Percentiles rank a stretch among this genome's conserved stretches.
phyloP scores from a whole-genome alignment of 306 rosid species.

The Cicer yamashitae region DNA sequence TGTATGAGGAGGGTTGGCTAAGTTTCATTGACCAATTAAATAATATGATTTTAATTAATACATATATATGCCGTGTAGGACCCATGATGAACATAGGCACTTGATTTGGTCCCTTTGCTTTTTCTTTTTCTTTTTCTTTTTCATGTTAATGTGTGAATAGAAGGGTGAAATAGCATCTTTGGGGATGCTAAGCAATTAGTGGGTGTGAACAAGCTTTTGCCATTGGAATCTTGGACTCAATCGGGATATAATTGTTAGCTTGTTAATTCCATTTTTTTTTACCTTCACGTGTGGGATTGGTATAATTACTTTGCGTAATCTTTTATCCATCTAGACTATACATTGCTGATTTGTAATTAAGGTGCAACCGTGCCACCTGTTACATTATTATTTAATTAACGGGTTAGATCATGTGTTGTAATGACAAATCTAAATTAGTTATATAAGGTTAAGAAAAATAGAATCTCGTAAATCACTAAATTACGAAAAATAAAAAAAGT shows the following conservation, averaged over 20 bases:
- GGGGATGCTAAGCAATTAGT: background rate
- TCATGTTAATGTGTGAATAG: slow-evolving; percentile 47
- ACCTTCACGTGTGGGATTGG: slow-evolving; percentile 41
- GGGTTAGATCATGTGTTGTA: slow-evolving; percentile 9
- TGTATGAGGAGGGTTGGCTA: slow-evolving; percentile 36
- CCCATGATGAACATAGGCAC: slow-evolving; percentile 32
- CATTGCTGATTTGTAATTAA: background rate
- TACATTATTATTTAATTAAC: background rate
- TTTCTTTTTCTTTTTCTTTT: background rate
- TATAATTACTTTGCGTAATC: slow-evolving; percentile 13
- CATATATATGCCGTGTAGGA: slow-evolving; percentile 43
- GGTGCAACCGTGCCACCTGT: slow-evolving; percentile 4
- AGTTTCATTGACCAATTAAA: slow-evolving; percentile 51
- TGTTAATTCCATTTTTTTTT: slow-evolving; percentile 23
- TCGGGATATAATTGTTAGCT: background rate
- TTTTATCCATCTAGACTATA: slow-evolving; percentile 3
- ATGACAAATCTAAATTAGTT: slow-evolving; percentile 1
- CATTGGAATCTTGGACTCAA: slow-evolving; percentile 58
- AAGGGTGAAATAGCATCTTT: slow-evolving; percentile 43
- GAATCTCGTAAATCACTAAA: too few relatives aligned
- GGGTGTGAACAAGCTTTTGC: slow-evolving; percentile 51
- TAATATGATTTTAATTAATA: background rate
- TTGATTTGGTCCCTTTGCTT: slow-evolving; percentile 28
- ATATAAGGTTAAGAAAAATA: too few relatives aligned
- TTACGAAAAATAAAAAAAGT: too few relatives aligned